Base-by-base conservation (phyloP, 768 basidiomycete species). In the Galerina sulciceps region DNA sequence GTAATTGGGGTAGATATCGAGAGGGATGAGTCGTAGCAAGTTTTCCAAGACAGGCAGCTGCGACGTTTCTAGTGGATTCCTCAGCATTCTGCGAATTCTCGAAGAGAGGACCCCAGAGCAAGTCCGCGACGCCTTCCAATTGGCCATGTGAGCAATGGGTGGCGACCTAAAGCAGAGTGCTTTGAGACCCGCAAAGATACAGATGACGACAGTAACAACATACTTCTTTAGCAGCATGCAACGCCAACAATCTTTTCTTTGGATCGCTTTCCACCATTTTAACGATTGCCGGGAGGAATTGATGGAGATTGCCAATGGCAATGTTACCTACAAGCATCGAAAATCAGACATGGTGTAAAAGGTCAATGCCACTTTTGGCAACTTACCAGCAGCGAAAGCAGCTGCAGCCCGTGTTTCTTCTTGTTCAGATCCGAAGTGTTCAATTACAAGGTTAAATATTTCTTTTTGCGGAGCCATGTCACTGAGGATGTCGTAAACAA, bases 1-100 rank as follows among this genome's bases (percentile, higher is more conserved):
- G 95, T 10, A 99, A 85, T 67, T 97, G 93, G 2, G 94, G 93
- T 15, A 99, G 80, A 71, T 96, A 99, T 65, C 87, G 88, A 0
- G 89, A 86, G 4, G 97, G 95, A 57, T 95, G 91, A 0, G 93
- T 91, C 0, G 92, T 93, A 0, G 95, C 96, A 31, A 99, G 80
- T 73, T 98, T 97, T 35, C 97, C 97, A 15, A 99, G 83, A 70
- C 96, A 98, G 2, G 96, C 96, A 45, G 97, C 95, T 22, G 96
- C 94, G 37, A 98, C 93, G 69, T 97, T 98, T 49, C 96, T 81
- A 1, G 93, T 91, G 8, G 90, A 91, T 74, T 98, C 96, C 60
- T 96, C 96, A 14, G 91, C 84, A 60, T 87, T 89, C 59, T 93
- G 90, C 10, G 94, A 94, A 70, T 94, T 91, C 66, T 92, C 86